Evolutionary conservation across 2,329 filamentous ascomycete genomes (phyloP), one percentile per base, ranked within the genome.

Genomic region (Trichoderma endophyticum): DNA sequence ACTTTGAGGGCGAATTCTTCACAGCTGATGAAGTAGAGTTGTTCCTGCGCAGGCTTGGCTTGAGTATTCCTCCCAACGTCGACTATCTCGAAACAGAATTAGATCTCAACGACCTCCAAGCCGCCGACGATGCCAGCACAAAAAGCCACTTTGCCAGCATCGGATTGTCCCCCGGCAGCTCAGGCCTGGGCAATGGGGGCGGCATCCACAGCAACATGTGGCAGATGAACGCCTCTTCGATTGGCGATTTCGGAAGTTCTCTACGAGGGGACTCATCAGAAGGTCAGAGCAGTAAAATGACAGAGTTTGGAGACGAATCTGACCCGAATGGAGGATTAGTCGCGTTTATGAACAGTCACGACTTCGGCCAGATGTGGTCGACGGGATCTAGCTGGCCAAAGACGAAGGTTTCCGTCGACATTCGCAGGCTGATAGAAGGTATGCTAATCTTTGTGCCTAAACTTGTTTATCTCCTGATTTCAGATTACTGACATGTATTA

Each of bases 21-120:
- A 93, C 96, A 77, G 83, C 90, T 0, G 87, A 93, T 72, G 93
- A 96, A 78, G 90, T 94, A 0, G 92, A 96, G 79, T 85, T 88
- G 14, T 96, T 94, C 77, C 82, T 97, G 3, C 86, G 86, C 54
- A 85, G 87, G 64, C 86, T 87, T 34, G 90, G 90, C 6, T 87
- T 94, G 34, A 79, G 83, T 60, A 89, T 94, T 66, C 87, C 91
- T 11, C 85, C 87, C 0, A 83, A 84, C 11, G 84, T 87, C 11
- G 90, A 92, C 21, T 90, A 87, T 70, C 84, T 92, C 1, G 86
- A 87, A 62, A 86, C 87, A 9, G 86, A 91, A 63, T 80, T 92
- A 26, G 84, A 87, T 61, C 75, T 83, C 0, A 76, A 77, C 4
- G 81, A 83, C 2, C 84, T 88, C 8, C 59, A 36, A 32, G 73